Evolutionary conservation across 495 filamentous ascomycete species (phyloP).

Genomic region (Penicillium antarcticum): DNA sequence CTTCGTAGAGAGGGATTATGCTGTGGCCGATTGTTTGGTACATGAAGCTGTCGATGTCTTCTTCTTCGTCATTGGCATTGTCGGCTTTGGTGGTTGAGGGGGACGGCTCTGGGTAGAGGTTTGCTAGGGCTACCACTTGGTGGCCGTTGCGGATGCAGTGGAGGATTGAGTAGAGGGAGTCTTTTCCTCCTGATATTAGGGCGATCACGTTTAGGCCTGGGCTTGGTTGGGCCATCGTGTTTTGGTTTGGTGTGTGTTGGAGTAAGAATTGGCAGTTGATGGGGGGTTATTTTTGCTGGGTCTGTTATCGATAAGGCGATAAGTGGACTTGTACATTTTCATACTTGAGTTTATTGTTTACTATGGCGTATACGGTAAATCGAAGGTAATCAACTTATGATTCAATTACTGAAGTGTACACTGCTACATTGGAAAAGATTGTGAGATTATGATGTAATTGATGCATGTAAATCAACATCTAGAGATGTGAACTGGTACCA

Average conservation of each 20-base stretch:
- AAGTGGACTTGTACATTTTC: neutral
- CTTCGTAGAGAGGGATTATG: slow-evolving; percentile 79
- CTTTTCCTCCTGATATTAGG: slow-evolving; percentile 93
- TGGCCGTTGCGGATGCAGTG: slow-evolving; percentile 88
- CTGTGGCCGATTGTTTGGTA: slow-evolving; percentile 95
- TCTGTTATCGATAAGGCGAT: slow-evolving; percentile 2
- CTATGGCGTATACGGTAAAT: too few relatives aligned
- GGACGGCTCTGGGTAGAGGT: slow-evolving; percentile 61
- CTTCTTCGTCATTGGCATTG: slow-evolving; percentile 35
- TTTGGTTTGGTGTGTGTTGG: neutral
- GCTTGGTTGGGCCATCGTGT: neutral
- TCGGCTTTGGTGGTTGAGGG: neutral
- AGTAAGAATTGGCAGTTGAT: neutral
- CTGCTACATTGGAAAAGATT: neutral
- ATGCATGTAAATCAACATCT: slow-evolving; percentile 17
- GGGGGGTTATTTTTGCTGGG: slow-evolving; percentile 4
- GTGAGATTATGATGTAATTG: slow-evolving; percentile 15
- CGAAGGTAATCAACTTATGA: too few relatives aligned
- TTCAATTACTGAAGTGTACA: too few relatives aligned
- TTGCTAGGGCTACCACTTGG: slow-evolving; percentile 80
- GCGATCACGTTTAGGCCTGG: slow-evolving; percentile 74
- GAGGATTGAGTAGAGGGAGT: slow-evolving; percentile 89
- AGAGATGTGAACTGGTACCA: slow-evolving; percentile 21
- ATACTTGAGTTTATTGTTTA: too few relatives aligned
- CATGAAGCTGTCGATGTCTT: slow-evolving; percentile 95